A percentile compares a stretch with the other conserved stretches of the same genome.
These are phyloP conservation scores for Hymenoscyphus albidus DNA, from an alignment of 2,329 filamentous ascomycete genomes.

Conservation along the genomic window DNA sequence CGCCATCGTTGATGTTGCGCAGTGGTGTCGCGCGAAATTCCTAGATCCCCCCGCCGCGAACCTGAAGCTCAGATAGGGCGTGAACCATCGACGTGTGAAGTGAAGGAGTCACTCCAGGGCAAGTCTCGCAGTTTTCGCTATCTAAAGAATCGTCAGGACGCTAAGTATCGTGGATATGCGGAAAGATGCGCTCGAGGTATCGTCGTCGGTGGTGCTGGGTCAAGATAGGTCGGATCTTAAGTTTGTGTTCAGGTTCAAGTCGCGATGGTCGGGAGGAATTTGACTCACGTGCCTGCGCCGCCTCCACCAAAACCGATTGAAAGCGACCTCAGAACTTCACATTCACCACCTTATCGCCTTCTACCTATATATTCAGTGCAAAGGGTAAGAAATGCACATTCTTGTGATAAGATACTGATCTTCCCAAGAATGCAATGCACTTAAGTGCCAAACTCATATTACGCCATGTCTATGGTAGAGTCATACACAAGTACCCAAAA, in stretches of 20 bases:
- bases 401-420: too few species aligned
- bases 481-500: too few species aligned
- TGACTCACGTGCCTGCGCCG: background rate
- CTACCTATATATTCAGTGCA: too few species aligned
- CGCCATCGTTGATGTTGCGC: conserved; percentile 9
- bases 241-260: conserved; percentile 1
- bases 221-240: background rate
- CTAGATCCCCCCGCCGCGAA: conserved; percentile 10
- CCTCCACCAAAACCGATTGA: background rate
- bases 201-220: background rate
- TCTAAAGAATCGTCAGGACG: background rate
- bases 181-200: background rate
- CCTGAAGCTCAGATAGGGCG: conserved; percentile 8
- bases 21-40: background rate
- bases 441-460: too few species aligned
- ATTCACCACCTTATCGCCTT: too few species aligned
- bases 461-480: too few species aligned
- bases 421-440: too few species aligned
- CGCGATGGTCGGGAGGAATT: background rate
- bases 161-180: background rate
- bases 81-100: conserved; percentile 8
- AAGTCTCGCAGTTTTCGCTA: background rate
- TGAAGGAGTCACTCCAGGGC: background rate
- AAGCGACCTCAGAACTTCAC: too few species aligned
- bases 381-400: too few species aligned